Conservation (phyloP, 1,139 yeast genomes). For the Geotrichum phurueaensis region DNA sequence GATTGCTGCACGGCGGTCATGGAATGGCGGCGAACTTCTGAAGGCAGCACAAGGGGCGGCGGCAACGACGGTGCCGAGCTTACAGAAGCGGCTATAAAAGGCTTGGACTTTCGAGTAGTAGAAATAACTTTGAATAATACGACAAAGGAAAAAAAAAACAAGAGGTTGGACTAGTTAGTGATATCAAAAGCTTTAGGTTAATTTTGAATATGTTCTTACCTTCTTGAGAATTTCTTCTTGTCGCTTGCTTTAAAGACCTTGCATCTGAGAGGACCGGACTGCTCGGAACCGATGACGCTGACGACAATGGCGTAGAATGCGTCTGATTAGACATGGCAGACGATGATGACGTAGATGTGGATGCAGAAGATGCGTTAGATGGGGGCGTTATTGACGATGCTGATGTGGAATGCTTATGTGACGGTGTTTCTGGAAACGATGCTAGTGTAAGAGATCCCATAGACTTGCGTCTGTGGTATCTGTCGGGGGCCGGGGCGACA, state of each 20-base stretch:
- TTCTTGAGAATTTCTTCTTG: background rate
- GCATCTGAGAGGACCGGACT: constrained; percentile 10
- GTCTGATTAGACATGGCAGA: constrained; percentile 15
- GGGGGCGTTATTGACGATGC: constrained; percentile 17
- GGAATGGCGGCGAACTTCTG: constrained; percentile 29
- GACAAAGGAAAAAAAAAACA: background rate
- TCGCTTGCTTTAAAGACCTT: background rate
- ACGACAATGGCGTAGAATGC: constrained; percentile 12
- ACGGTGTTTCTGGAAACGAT: constrained; percentile 8
- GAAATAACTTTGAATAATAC: background rate
- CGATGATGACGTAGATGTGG: constrained; percentile 18
- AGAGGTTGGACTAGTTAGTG: background rate
- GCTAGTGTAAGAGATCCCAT: constrained; percentile 16
- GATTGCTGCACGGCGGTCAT: constrained; percentile 21
- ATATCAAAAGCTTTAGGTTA: background rate
- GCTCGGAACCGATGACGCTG: constrained; percentile 13
- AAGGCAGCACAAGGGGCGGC: constrained; percentile 29
- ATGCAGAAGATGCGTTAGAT: constrained; percentile 13
- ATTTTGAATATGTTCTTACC: constrained; percentile 2
- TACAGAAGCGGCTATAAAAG: constrained; percentile 14
- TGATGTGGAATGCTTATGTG: constrained; percentile 5
- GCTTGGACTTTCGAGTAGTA: background rate
- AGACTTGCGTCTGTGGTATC: constrained; percentile 31
- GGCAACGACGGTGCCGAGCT: constrained; percentile 14
- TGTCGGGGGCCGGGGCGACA: constrained; percentile 25